These are phyloP conservation scores for Arachis hypogaea DNA, from an alignment of 306 rosid genomes.

Conservation along the genomic window DNA sequence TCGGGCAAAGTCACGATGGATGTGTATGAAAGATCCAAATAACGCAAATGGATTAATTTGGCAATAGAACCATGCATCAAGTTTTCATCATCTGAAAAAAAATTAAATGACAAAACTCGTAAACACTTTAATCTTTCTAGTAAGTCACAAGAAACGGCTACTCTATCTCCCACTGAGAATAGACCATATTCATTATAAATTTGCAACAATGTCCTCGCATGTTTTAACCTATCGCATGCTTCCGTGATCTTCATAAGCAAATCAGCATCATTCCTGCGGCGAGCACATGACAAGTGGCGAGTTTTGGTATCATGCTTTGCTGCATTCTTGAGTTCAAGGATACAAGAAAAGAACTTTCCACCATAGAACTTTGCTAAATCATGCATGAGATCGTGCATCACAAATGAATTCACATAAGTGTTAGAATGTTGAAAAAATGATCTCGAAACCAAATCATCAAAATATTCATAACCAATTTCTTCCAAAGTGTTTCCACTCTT, in stretches of 20 bases:
- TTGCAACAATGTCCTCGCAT: neutral
- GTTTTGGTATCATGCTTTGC: neutral
- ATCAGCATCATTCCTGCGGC: neutral
- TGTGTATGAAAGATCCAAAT: neutral
- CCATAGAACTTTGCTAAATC: neutral
- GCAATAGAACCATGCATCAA: neutral
- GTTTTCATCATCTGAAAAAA: neutral
- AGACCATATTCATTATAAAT: fast-evolving
- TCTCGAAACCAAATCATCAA: neutral
- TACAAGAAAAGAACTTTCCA: neutral
- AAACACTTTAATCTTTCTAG: neutral
- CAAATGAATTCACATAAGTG: neutral
- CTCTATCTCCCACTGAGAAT: neutral
- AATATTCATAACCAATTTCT: neutral
- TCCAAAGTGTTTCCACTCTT: neutral
- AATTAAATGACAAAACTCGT: neutral
- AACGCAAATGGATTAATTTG: neutral
- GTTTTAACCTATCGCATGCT: neutral
- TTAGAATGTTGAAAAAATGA: neutral
- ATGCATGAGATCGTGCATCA: neutral
- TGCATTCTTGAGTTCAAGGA: neutral
- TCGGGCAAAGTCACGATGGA: neutral
- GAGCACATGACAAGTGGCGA: neutral
- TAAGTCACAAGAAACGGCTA: neutral
- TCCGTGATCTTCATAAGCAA: neutral